phyloP scores from a whole-genome alignment of 2,329 filamentous ascomycete species.

The Colletotrichum viniferum region DNA sequence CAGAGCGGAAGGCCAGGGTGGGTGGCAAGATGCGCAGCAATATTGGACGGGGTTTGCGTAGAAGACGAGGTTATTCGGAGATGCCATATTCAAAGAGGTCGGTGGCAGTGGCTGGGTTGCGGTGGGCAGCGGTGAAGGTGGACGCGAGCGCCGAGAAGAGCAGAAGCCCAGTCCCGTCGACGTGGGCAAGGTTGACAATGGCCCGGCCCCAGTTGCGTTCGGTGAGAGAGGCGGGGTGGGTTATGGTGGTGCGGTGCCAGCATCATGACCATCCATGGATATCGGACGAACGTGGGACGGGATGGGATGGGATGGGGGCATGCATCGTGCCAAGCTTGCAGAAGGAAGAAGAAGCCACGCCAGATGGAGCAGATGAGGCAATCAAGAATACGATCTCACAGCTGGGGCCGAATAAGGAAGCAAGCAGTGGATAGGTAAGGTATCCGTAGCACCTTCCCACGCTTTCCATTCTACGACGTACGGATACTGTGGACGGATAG shows the following conservation, averaged over 20 bases:
- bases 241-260: neutral
- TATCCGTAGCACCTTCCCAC: neutral
- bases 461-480: neutral
- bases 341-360: neutral
- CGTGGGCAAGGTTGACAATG: neutral
- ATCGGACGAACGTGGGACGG: neutral
- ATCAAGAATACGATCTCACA: neutral
- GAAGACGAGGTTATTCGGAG: neutral
- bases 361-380: neutral
- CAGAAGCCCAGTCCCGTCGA: neutral
- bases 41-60: neutral
- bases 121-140: neutral
- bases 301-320: neutral
- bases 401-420: neutral
- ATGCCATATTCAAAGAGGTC: neutral
- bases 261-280: neutral
- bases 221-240: conserved; percentile 5
- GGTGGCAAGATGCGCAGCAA: neutral
- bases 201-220: neutral
- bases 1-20: neutral
- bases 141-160: neutral
- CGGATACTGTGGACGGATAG: neutral
- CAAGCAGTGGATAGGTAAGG: neutral
- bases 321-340: neutral
- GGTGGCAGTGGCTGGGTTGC: neutral